Evolutionary conservation across 2,329 filamentous ascomycete genomes (phyloP), one percentile per base, ranked within the genome.

Genomic region (Dactylellina sp.): DNA sequence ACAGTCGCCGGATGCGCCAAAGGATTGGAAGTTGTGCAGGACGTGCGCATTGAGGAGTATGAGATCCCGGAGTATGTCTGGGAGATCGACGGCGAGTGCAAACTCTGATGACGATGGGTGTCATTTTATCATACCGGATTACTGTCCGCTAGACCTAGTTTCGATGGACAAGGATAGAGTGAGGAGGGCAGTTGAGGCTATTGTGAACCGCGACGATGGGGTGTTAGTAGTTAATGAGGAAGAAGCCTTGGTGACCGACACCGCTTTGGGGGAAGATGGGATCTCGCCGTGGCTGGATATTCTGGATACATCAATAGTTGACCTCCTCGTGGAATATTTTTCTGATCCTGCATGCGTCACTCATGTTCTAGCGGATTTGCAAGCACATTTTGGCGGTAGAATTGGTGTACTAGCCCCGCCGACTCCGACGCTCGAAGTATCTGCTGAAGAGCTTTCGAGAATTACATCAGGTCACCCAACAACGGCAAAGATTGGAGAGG

Each of bases 11-110:
- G 77, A 78, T 46, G 77, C 77, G 7, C 77, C 79, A 2, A 77
- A 76, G 46, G 75, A 76, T 16, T 79, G 76, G 78, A 79, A 75
- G 6, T 65, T 80, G 24, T 78, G 77, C 40, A 77, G 77, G 14
- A 79, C 78, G 0, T 79, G 77, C 18, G 77, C 77, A n/a, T 71
- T 78, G 22, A 60, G 77, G 32, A 57, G 61, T 14, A 79, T 78
- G 77, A 63, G 59, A n/a, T 71, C 66, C 2, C 52, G 63, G 35
- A 75, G 28, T 14, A 49, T 68, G 40, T 68, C 62, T 1, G 49
- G 42, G 5, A 47, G 47, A 39, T 75, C 61, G 1, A 75, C 50
- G 2, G 53, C 62, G 2, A 66, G 70, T 25, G 61, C 40, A 9
- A 61, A 62, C 20, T 65, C 68, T 1, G 68, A 72, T 39, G 46